A percentile compares a stretch with the other conserved stretches of the same genome.
Evolutionary conservation across 2,329 filamentous ascomycete genomes (phyloP).

Genomic region (Penicillium occitanis): DNA sequence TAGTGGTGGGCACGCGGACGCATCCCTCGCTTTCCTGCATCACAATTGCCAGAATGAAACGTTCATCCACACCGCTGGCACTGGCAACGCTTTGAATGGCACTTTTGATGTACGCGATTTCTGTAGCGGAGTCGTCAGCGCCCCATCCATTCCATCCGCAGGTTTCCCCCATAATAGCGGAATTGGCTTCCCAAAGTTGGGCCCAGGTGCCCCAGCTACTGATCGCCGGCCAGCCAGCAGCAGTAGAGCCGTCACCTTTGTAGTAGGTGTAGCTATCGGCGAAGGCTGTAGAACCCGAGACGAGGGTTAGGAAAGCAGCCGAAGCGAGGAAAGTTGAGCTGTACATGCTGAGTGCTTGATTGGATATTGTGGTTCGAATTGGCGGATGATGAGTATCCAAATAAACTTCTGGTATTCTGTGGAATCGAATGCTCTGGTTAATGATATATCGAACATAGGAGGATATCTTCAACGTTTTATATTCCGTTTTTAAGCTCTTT

Average conservation of each 20-base stretch:
- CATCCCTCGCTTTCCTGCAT: constrained; percentile 44
- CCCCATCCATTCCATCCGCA: not conserved
- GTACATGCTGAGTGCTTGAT: not conserved
- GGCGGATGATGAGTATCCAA: not conserved
- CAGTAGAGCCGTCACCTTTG: not conserved
- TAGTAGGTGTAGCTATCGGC: not conserved
- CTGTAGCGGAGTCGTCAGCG: not conserved
- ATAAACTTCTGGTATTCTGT: not conserved
- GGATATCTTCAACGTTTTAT: not conserved
- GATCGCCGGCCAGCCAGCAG: not conserved
- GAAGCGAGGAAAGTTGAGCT: not conserved
- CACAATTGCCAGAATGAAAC: constrained; percentile 41
- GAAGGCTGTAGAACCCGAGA: not conserved
- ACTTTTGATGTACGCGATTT: not conserved
- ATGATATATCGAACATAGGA: not conserved
- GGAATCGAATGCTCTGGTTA: not conserved
- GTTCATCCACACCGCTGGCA: not conserved
- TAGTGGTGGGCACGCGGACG: constrained; percentile 40
- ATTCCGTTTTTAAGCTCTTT: not conserved
- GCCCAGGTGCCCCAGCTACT: not conserved
- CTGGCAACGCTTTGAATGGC: not conserved
- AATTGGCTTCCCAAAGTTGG: not conserved
- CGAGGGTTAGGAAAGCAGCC: not conserved
- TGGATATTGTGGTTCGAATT: not conserved
- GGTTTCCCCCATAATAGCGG: not conserved